Conservation (phyloP, 2,329 filamentous ascomycete genomes). For the Zymoseptoria pseudotritici region DNA sequence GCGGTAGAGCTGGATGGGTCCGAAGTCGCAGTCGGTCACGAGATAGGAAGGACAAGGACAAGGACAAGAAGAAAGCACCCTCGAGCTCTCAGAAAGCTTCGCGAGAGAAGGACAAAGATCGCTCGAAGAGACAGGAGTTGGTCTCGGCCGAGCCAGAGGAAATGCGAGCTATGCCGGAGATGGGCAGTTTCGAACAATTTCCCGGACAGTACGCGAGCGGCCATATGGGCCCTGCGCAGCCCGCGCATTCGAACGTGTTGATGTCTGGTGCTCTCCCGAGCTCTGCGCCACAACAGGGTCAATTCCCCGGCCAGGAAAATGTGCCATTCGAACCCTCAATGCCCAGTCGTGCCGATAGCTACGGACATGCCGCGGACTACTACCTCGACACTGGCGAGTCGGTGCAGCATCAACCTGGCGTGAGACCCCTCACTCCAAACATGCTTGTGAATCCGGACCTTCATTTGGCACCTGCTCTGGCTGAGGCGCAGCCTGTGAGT, state of each 20-base stretch:
- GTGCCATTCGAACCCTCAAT: slow-evolving; percentile 24
- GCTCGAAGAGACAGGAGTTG: slow-evolving; percentile 7
- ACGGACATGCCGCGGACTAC: slow-evolving; percentile 53
- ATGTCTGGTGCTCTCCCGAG: slow-evolving; percentile 28
- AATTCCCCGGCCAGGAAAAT: slow-evolving; percentile 54
- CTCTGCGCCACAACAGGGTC: slow-evolving; percentile 30
- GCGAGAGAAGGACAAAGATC: slow-evolving; percentile 14
- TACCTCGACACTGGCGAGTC: slow-evolving; percentile 57
- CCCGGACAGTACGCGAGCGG: slow-evolving; percentile 23
- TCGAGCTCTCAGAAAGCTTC: slow-evolving; percentile 5
- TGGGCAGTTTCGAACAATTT: slow-evolving; percentile 28
- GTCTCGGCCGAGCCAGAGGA: slow-evolving; percentile 6
- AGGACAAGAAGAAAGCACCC: background rate
- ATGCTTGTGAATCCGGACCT: slow-evolving; percentile 51
- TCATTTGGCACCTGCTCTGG: slow-evolving; percentile 49
- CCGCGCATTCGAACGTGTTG: slow-evolving; percentile 7
- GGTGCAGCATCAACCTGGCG: slow-evolving; percentile 52
- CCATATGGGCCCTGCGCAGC: slow-evolving; percentile 9
- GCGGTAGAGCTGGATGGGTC: slow-evolving; percentile 11
- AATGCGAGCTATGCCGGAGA: slow-evolving; percentile 20
- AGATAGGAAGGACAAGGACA: slow-evolving; percentile 5
- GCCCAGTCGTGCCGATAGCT: slow-evolving; percentile 31
- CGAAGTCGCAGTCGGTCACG: slow-evolving; percentile 22
- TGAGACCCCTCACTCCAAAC: slow-evolving; percentile 45
- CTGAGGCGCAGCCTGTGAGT: slow-evolving; percentile 45